Base-by-base conservation (phyloP, 164 flowering plant genomes). In the Taxillus chinensis region DNA sequence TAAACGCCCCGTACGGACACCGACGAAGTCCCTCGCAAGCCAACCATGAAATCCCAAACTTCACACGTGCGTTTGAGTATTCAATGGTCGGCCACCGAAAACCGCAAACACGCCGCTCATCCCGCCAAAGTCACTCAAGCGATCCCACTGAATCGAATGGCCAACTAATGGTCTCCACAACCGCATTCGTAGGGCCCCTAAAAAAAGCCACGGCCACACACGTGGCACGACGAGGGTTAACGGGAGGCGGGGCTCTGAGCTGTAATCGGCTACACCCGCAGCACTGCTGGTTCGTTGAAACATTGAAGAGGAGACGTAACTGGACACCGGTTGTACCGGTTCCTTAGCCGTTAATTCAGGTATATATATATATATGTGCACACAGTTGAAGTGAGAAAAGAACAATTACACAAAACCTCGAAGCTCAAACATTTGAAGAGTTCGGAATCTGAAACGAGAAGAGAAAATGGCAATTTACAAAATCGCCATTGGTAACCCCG, bases 401-500 rank as follows among this genome's bases (percentile, higher is more conserved):
- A 43, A 43, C 10, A 43, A 9, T 6, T 2, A 9, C 10, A 43
- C 7, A 6, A 2, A 6, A 2, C 8, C 10, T 43, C 46, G 7
- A 9, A 9, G 46, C 46, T 43, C 8, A 43, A 43, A 9, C 2
- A 9, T 6, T 43, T 6, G 10, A 43, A 43, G 46, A 43, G 46
- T 40, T 55, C 8, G 7, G 3, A 10, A 57, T 46, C 13, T 17
- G 3, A 42, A 65, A 46, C 14, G 16, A 40, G 17, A 7, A 27
- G 51, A 27, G 14, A 74, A 62, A 58, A 79, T 72, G 79, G 55
- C 78, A 4, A 67, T 71, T 48, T n/a, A 64, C 42, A 77, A 72
- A 51, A 64, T 80, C 48, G 74, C 82, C 3, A 55, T 83, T 1
- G 88, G 88, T 0, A 41, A 63, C 8, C 71, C 81, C 0, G 80